Conservation (phyloP, 306 rosid genomes). For the Cicer cuneatum region DNA sequence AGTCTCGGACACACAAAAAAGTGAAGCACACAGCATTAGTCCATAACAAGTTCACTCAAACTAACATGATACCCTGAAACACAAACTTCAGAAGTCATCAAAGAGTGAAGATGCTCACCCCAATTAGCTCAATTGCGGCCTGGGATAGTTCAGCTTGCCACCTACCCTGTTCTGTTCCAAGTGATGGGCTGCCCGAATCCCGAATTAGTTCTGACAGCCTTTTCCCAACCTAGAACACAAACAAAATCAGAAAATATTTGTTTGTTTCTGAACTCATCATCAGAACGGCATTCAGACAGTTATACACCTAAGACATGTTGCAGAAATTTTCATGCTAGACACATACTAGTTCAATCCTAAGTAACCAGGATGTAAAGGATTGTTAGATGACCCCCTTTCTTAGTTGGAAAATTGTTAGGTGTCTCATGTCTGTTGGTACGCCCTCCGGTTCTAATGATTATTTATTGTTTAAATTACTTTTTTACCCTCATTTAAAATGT, state of each 20-base stretch:
- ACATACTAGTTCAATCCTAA: slow-evolving; percentile 10
- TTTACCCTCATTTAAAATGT: no score
- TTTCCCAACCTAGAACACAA: slow-evolving; percentile 82
- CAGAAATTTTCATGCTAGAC: slow-evolving; percentile 5
- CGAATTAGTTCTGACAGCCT: slow-evolving; percentile 91
- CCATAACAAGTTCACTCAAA: slow-evolving; percentile 18
- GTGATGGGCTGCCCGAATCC: slow-evolving; percentile 84
- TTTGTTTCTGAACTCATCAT: neutral
- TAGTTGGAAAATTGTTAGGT: neutral
- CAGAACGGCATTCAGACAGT: neutral
- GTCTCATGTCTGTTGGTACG: neutral
- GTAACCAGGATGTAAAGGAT: slow-evolving; percentile 19
- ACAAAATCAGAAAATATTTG: slow-evolving; percentile 6
- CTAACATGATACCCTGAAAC: slow-evolving; percentile 17
- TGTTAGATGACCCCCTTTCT: neutral
- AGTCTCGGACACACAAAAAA: slow-evolving; percentile 20
- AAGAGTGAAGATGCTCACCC: slow-evolving; percentile 57
- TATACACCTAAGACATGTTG: slow-evolving; percentile 1
- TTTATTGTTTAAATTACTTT: no score
- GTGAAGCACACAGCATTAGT: slow-evolving; percentile 16
- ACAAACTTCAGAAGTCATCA: slow-evolving; percentile 10
- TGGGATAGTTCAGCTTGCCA: slow-evolving; percentile 99
- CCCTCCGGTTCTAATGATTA: no score
- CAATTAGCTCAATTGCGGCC: slow-evolving; percentile 96
- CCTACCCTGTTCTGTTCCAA: slow-evolving; percentile 91